Base-by-base conservation (phyloP, 1,284 basidiomycete genomes). In the Retiboletus fuscus region DNA sequence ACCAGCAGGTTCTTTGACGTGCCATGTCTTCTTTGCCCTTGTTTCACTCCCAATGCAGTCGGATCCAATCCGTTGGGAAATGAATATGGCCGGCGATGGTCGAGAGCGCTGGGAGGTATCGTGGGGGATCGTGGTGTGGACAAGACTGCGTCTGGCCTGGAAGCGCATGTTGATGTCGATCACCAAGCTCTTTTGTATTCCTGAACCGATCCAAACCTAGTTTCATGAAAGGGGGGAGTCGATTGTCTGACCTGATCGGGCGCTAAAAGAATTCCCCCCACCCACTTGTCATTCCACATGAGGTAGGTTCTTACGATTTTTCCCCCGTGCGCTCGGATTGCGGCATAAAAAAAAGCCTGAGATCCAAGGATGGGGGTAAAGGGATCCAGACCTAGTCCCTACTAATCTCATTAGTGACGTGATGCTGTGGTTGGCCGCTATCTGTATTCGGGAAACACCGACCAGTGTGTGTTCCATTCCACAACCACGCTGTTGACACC, bases 141-240 rank as follows among this genome's bases (percentile, higher is more conserved):
- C 24, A 8, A 58, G 30, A 28, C 30, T 24, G 10, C 53, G 15
- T 61, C 43, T 64, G 60, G 26, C 28, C 20, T 47, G 64, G 49
- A 66, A 55, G 61, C 43, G 53, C 69, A 28, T 76, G 69, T 75
- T 68, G 62, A 77, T 65, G 51, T 16, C 24, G 46, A 61, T 58
- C 39, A 26, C 44, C 49, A 62, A 49, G 26, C 20, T 24, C 39
- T 53, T 46, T n/a, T 30, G 44, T 28, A 26, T 28, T 30, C 55
- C 57, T 34, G n/a, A 49, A 41, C n/a, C 49, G 13, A 53, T 51
- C 41, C 30, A 61, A 61, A 72, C 24, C 61, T 51, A 55, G 61
- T 39, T 28, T 64, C 75, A n/a, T 67, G 61, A 68, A 69, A 43
- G 13, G 39, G 24, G 62, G n/a, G 41, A 44, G 18, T 60, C 18